Evolutionary conservation across 2,329 filamentous ascomycete genomes (phyloP), one percentile per base, ranked within the genome.

Genomic region (Colletotrichum incanum): DNA sequence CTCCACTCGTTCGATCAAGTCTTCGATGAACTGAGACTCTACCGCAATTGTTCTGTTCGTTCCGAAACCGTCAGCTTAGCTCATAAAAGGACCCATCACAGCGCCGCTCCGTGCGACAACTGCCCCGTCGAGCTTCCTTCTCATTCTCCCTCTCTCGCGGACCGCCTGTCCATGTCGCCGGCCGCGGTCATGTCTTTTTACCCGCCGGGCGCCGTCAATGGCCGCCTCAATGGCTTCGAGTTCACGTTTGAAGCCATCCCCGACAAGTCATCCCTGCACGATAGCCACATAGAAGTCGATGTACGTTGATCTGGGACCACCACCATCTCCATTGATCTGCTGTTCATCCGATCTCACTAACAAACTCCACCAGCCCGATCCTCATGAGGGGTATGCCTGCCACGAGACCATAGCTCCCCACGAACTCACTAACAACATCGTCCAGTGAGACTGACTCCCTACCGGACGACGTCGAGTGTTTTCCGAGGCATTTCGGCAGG

Each of bases 401-500:
- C 37, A 41, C 43, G 18, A 58, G 26, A 34, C 31, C 11, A 55
- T 18, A 26, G 55, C 34, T 52, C 37, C 41, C 28, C 18, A 31
- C 20, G 49, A 55, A 18, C 14, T 26, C 31, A 52, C 61, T 66
- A 60, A 70, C 43, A 18, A 11, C 43, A 2, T 63, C 14, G 2
- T 12, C 26, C 18, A 76, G 74, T 60, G 77, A 73, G 54, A 84
- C 82, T 1, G 78, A 80, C 50, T 84, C 84, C 18, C 74, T 85
- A 52, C 80, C 82, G 12, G 83, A 85, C 43, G 84, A 83, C 72
- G 80, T 85, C n/a, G 78, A 79, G 69, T 78, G 81, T 67, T 85
- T 83, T 23, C 83, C 84, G 1, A 79, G 82, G 64, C 80, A 83
- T 72, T 85, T 84, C 72, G 85, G 85, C 14, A 81, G 85, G 39